These are phyloP conservation scores for Leccinum pellstonianum DNA, from an alignment of 768 basidiomycete species.

Conservation along the genomic window DNA sequence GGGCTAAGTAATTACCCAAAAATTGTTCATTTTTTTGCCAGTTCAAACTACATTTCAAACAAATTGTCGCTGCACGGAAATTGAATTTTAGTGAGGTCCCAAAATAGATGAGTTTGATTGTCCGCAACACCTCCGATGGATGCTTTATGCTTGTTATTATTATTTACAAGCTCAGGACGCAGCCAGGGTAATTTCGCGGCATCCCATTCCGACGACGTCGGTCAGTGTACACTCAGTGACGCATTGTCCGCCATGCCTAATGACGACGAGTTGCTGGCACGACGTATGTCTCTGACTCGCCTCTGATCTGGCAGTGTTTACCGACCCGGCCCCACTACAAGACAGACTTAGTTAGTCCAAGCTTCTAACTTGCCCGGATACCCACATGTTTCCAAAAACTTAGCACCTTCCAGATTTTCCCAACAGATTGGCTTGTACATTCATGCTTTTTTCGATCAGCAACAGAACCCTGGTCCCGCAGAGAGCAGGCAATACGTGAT, in stretches of 20 bases:
- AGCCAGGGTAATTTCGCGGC: background rate
- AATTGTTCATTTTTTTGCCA: too few species aligned
- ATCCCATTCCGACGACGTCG: background rate
- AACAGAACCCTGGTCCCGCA: background rate
- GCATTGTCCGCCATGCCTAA: too few species aligned
- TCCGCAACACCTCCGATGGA: too few species aligned
- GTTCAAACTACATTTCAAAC: too few species aligned
- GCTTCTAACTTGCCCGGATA: background rate
- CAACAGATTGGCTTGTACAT: background rate
- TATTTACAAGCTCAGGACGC: background rate
- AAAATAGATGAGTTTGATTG: too few species aligned
- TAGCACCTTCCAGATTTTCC: background rate
- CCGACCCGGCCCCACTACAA: too few species aligned
- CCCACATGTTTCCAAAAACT: background rate
- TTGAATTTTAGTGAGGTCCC: too few species aligned
- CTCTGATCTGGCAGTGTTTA: too few species aligned
- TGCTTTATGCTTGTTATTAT: background rate
- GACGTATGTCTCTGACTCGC: too few species aligned
- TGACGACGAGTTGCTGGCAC: background rate
- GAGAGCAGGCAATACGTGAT: background rate
- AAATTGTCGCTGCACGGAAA: too few species aligned
- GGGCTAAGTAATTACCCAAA: too few species aligned
- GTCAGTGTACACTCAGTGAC: too few species aligned
- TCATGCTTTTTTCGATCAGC: background rate
- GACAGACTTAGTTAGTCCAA: background rate